Evolutionary conservation across 805 yeast genomes (phyloP), one percentile per base, ranked within the genome.

Genomic region (Starmerella bacillaris): DNA sequence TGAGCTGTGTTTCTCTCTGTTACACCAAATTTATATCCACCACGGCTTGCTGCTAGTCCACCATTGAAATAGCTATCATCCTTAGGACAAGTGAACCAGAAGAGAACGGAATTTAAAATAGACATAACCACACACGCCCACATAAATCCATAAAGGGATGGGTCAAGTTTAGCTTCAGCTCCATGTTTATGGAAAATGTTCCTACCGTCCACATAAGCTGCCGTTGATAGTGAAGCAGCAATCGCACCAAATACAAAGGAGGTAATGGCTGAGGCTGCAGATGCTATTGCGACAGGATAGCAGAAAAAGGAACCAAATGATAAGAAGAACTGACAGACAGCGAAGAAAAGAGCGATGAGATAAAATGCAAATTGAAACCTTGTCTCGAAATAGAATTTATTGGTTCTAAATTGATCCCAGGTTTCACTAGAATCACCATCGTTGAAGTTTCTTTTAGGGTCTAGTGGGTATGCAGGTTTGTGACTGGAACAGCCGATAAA

Each of bases 401-500:
- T 60, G 42, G 69, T 62, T 34, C 59, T 46, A 46, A 82, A 73
- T 18, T 58, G 57, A 3, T 50, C 24, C 18, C 92, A 92, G 34
- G 75, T 64, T 33, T 63, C 64, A 5, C 42, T 39, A 27, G 59
- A 49, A 35, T 74, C 62, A 31, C 64, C 66, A 45, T 79, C 78
- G 34, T 64, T 66, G 48, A 82, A 82, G 60, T 80, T 79, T 48
- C 70, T 71, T 31, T 56, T 67, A 20, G 94, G 94, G 18, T 92
- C 78, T 52, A 83, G 71, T 29, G 94, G 82, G 57, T 65, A 74
- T n/a, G 79, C 95, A 15, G 94, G 77, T 31, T 55, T 51, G 49
- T 65, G 66, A 16, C 55, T 39, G 30, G 70, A 54, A 58, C 82
- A 82, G 44, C 63, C 51, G 20, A 46, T 30, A 55, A 71, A 63